A percentile compares a stretch with the other conserved stretches of the same genome.
These are phyloP conservation scores for Nidularia sp. DNA, from an alignment of 768 basidiomycete species.

Conservation along the genomic window DNA sequence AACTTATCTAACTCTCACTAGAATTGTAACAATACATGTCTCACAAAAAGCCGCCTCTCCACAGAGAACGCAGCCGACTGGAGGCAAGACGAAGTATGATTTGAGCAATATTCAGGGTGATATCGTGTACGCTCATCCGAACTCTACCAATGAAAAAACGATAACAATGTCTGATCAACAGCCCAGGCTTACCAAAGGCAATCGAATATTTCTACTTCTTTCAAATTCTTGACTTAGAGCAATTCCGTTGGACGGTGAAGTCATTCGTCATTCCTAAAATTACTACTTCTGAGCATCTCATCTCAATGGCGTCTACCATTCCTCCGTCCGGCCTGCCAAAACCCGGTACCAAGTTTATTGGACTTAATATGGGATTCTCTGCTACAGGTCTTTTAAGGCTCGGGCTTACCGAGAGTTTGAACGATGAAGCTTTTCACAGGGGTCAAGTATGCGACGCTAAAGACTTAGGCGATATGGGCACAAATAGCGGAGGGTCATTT, in stretches of 20 bases:
- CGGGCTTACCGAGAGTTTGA: not conserved
- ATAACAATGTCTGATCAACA: not conserved
- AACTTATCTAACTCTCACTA: not conserved
- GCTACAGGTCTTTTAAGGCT: not conserved
- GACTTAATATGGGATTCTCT: not conserved
- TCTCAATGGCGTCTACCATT: conserved; percentile 3
- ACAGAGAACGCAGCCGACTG: conserved; percentile 1
- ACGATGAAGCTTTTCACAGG: conserved; percentile 7
- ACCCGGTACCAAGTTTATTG: conserved; percentile 1
- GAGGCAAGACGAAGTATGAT: conserved; percentile 4
- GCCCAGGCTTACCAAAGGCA: conserved; percentile 10
- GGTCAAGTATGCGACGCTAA: not conserved
- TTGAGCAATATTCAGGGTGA: conserved; percentile 11
- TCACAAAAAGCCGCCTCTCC: conserved; percentile 3
- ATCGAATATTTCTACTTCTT: conserved; percentile 14
- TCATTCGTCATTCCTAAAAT: conserved; percentile 10
- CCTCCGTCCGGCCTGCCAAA: conserved; percentile 3
- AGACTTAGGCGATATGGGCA: not conserved
- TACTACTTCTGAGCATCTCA: conserved; percentile 5
- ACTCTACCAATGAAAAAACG: not conserved
- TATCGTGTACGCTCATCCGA: conserved; percentile 8
- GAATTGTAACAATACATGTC: not conserved
- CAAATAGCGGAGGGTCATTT: not conserved
- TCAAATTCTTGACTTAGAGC: conserved; percentile 3
- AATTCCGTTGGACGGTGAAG: conserved; percentile 6